phyloP scores from a whole-genome alignment of 306 rosid species.

The Mimosa pudica region DNA sequence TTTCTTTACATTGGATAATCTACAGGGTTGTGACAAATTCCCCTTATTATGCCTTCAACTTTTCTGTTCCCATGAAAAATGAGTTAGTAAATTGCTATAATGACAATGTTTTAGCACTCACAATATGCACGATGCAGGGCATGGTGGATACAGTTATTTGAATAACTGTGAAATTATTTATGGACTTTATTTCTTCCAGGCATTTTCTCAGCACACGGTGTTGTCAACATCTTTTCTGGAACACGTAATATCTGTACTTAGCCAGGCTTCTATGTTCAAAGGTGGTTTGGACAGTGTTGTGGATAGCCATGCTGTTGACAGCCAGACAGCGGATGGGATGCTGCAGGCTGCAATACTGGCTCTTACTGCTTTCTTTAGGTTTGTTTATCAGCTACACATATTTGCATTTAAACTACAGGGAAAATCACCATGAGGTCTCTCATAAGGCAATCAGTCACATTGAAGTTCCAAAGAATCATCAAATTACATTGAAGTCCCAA shows the following conservation, averaged over 20 bases:
- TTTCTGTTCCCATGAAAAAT: background rate
- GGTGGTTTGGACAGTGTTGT: slow-evolving; percentile 66
- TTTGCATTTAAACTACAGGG: slow-evolving; percentile 22
- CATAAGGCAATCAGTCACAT: no score
- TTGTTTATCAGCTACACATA: slow-evolving; percentile 27
- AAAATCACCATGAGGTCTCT: no score
- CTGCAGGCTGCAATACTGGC: slow-evolving; percentile 86
- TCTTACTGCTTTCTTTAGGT: slow-evolving; percentile 97
- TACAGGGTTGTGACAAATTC: background rate
- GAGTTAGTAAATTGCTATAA: background rate
- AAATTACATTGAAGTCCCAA: no score
- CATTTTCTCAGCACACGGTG: slow-evolving; percentile 86
- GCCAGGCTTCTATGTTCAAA: slow-evolving; percentile 64
- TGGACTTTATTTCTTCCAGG: slow-evolving; percentile 48
- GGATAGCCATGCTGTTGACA: slow-evolving; percentile 55
- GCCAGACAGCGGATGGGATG: slow-evolving; percentile 67
- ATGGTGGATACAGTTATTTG: slow-evolving; percentile 12
- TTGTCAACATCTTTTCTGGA: slow-evolving; percentile 85
- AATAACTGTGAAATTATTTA: slow-evolving; percentile 23
- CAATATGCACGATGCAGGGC: background rate
- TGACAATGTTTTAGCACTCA: background rate
- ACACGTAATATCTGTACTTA: slow-evolving; percentile 73
- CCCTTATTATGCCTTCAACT: background rate
- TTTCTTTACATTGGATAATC: background rate
- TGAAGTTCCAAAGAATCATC: no score